phyloP scores from a whole-genome alignment of 257 asterid genomes.

The Primulina eburnea region DNA sequence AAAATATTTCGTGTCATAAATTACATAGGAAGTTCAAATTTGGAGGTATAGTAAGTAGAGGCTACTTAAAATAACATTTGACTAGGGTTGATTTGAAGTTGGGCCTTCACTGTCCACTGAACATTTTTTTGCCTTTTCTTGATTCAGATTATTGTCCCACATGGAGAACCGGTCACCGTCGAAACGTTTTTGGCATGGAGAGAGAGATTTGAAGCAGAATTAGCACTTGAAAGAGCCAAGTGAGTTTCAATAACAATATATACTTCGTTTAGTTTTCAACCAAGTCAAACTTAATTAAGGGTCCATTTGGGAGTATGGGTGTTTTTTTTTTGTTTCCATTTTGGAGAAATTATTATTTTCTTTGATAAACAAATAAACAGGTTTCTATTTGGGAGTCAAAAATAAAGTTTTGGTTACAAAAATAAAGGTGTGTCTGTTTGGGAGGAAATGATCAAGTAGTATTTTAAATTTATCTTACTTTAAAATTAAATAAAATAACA shows the following conservation, averaged over 20 bases:
- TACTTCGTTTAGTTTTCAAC: slow-evolving; percentile 17
- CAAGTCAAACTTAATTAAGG: slow-evolving; percentile 21
- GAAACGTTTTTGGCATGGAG: slow-evolving; percentile 98
- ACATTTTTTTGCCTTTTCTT: slow-evolving; percentile 27
- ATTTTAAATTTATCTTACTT: background rate
- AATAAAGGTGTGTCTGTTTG: background rate
- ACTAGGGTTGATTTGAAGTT: slow-evolving; percentile 13
- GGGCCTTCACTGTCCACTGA: slow-evolving; percentile 19
- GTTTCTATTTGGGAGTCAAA: background rate
- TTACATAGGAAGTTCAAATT: background rate
- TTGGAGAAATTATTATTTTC: background rate
- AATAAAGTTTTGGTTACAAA: background rate
- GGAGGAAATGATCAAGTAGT: background rate
- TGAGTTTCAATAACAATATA: slow-evolving; percentile 39
- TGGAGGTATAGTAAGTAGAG: background rate
- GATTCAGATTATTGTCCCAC: slow-evolving; percentile 83
- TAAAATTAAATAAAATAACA: too few relatives aligned
- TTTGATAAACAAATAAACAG: too few relatives aligned
- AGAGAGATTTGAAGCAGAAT: slow-evolving; percentile 97
- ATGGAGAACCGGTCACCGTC: slow-evolving; percentile 94
- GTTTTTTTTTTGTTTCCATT: background rate
- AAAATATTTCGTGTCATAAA: background rate
- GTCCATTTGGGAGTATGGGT: background rate
- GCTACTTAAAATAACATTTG: background rate
- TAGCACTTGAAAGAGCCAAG: slow-evolving; percentile 97